Evolutionary conservation across 805 yeast genomes (phyloP), one percentile per base, ranked within the genome.

Genomic region (Cyberlindnera euphorbiae): DNA sequence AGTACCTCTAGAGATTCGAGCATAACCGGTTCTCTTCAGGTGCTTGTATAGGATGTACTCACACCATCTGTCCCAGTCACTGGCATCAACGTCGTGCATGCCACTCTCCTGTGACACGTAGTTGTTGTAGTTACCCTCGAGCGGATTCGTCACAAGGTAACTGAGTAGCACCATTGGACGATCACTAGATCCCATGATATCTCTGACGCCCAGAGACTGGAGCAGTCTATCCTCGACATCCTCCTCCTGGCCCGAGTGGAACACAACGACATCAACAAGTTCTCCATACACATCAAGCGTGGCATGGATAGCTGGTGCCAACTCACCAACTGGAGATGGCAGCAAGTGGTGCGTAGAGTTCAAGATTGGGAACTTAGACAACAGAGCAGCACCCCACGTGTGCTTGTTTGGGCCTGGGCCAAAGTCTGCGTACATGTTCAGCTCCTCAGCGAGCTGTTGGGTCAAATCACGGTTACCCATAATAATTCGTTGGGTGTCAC

Each of bases 321-420:
- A 69, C 66, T 93, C 98, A 13, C 98, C 98, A 22, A 85, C 96
- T 2, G 98, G 98, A 6, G 96, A 85, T 4, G 98, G 98, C 38
- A 90, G 65, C 49, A 93, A 69, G 57, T 89, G 94, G 59, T 93
- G 98, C 1, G 88, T 78, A 3, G 97, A 87, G 53, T 82, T 76
- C 38, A 93, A 50, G 44, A 93, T 93, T 21, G 98, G 98, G 73
- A 90, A 93, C 56, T 89, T 87, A 15, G 97, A 89, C 47, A 93
- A 67, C 43, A 93, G 68, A 2, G 93, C 93, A 33, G 89, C 82
- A 28, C 98, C 98, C 98, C 98, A 93, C 0, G 98, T 93, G 64
- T 93, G 97, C 60, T 89, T 82, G 58, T 88, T 86, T 36, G 97
- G 97, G 11, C 97, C 96, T 7, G 98, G 98, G 7, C 98, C 98